Evolutionary conservation across 1,284 basidiomycete genomes (phyloP), one percentile per base, ranked within the genome.

Genomic region (Thecaphora frezii): DNA sequence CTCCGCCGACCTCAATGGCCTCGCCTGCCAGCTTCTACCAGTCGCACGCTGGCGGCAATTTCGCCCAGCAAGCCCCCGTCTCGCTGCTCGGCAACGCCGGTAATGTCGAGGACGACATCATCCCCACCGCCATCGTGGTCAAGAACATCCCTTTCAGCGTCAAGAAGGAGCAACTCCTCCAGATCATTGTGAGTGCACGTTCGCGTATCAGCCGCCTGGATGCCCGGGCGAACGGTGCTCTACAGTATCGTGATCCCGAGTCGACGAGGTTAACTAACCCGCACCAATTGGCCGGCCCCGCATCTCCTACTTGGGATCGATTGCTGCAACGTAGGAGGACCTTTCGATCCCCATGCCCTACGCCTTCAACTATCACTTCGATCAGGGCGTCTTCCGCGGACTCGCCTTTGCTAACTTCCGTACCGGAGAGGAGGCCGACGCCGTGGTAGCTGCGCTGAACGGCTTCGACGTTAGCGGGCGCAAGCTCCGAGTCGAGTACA

Each of bases 81-180:
- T 41, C 8, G 44, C 41, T 13, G n/a, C 22, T 14, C 18, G 12
- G 10, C 39, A 24, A 16, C 22, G 16, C 19, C n/a, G 28, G 33
- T n/a, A 51, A n/a, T n/a, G n/a, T 45, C 22, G 91, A 92, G 69
- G 93, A 97, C 80, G 93, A 97, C 80, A 86, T 97, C 79, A 98
- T 98, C 81, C 94, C 94, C 50, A 98, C 94, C 18, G 94, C 96
- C 51, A 97, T 99, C 76, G 94, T 99, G 76, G 96, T 99, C 82
- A 99, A 99, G 50, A 97, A 97, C 84, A 98, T 97, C 81, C 94
- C 93, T 58, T 97, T 98, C 83, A 93, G 92, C 74, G 91, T 97
- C 71, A 91, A 93, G 82, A 88, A 90, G 76, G 93, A 98, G 82
- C 92, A 92, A 54, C 85, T 98, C 59, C 87, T 98, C 72, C 88